Evolutionary conservation across 768 basidiomycete species (phyloP).

Genomic region (Calocybe cyanea): DNA sequence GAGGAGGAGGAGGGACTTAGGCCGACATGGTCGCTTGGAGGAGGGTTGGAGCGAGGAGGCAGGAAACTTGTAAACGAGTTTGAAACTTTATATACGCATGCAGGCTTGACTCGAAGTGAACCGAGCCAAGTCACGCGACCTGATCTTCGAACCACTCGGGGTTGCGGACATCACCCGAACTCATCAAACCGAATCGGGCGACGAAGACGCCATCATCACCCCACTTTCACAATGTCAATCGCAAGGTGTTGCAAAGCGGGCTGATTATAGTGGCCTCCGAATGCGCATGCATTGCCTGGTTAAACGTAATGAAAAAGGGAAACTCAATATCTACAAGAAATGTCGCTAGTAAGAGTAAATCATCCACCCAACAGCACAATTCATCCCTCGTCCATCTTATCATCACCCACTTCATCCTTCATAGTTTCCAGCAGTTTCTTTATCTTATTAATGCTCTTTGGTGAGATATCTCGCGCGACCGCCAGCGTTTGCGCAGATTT

Average conservation of each 20-base stretch:
- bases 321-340: slow-evolving; percentile 28
- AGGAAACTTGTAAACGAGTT: not conserved
- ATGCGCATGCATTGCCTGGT: slow-evolving; percentile 10
- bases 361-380: slow-evolving; percentile 4
- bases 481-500: slow-evolving; percentile 86
- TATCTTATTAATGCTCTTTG: slow-evolving; percentile 82
- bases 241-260: too few species aligned
- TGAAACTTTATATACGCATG: slow-evolving; percentile 23
- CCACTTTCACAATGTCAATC: slow-evolving; percentile 3
- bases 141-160: slow-evolving; percentile 5
- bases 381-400: slow-evolving; percentile 78
- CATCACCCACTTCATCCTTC: slow-evolving; percentile 56
- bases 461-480: slow-evolving; percentile 89
- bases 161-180: slow-evolving; percentile 14
- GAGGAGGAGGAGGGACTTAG: slow-evolving; percentile 16
- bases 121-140: slow-evolving; percentile 17
- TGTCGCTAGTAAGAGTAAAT: slow-evolving; percentile 24
- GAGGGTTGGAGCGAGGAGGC: too few species aligned
- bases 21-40: slow-evolving; percentile 46
- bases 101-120: slow-evolving; percentile 16
- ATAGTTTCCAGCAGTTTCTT: slow-evolving; percentile 72
- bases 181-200: slow-evolving; percentile 14
- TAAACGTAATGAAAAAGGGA: too few species aligned
- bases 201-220: slow-evolving; percentile 23
- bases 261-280: slow-evolving; percentile 3